Evolutionary conservation across 2,329 filamentous ascomycete species (phyloP).

Genomic region (Pseudogymnoascus sp.): DNA sequence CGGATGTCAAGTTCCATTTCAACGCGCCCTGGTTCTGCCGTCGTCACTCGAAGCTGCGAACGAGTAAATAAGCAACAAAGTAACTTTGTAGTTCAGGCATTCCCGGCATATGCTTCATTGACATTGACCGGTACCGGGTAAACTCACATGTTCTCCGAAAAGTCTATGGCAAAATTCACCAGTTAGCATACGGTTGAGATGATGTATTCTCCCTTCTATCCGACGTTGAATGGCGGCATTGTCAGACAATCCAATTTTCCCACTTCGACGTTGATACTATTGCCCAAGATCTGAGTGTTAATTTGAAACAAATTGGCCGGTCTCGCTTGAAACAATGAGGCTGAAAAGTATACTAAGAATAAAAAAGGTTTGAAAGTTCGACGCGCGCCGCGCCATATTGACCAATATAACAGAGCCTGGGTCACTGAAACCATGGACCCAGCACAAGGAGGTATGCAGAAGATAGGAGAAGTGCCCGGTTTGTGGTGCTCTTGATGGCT

Average conservation of each 20-base stretch:
- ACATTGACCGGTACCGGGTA: not conserved
- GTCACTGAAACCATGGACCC: not conserved
- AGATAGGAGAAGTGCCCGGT: conserved; percentile 1
- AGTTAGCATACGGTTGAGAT: not conserved
- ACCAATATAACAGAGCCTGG: not conserved
- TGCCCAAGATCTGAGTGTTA: not conserved
- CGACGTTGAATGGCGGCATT: not conserved
- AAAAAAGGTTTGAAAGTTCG: not conserved
- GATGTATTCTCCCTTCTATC: not conserved
- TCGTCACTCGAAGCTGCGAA: conserved; percentile 55
- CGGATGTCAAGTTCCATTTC: conserved; percentile 69
- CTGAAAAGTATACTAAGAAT: conserved; percentile 4
- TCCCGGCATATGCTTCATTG: not conserved
- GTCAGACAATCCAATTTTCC: not conserved
- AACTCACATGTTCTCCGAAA: conserved; percentile 27
- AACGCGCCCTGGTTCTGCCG: conserved; percentile 57
- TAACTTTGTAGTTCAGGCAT: not conserved
- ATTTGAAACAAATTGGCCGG: not conserved
- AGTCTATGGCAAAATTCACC: conserved; percentile 18
- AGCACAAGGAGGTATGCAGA: not conserved
- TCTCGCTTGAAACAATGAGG: conserved; percentile 5
- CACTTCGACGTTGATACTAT: not conserved
- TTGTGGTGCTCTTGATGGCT: conserved; percentile 15
- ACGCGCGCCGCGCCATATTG: not conserved
- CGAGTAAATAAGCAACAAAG: not conserved